Conservation (phyloP, 352 stramenopile species). For the Phytophthora pistaciae region DNA sequence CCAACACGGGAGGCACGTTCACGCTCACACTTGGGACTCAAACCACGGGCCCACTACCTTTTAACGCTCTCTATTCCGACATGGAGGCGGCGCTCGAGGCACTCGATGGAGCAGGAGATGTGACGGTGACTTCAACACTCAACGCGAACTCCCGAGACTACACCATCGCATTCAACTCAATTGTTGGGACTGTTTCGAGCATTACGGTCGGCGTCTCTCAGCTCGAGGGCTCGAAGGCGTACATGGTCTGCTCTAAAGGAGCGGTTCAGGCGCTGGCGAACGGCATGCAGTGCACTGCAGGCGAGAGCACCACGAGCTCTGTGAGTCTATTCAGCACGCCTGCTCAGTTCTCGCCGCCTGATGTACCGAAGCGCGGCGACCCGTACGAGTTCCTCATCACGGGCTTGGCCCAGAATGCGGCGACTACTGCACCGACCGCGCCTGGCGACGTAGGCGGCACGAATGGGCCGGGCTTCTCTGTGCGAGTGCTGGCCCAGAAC, state of each 20-base stretch:
- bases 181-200: slow-evolving; percentile 35
- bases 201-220: slow-evolving; percentile 48
- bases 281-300: slow-evolving; percentile 49
- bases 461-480: slow-evolving; percentile 58
- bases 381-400: slow-evolving; percentile 68
- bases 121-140: slow-evolving; percentile 63
- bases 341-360: slow-evolving; percentile 52
- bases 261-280: slow-evolving; percentile 27
- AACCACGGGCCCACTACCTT: slow-evolving; percentile 64
- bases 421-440: slow-evolving; percentile 32
- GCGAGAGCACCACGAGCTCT: slow-evolving; percentile 54
- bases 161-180: slow-evolving; percentile 67
- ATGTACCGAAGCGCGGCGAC: slow-evolving; percentile 46
- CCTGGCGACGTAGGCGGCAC: slow-evolving; percentile 44
- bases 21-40: slow-evolving; percentile 65
- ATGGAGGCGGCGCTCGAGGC: slow-evolving; percentile 85
- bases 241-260: slow-evolving; percentile 66
- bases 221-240: slow-evolving; percentile 44
- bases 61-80: slow-evolving; percentile 68
- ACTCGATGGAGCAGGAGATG: slow-evolving; percentile 80
- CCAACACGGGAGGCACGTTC: slow-evolving; percentile 87
- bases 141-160: slow-evolving; percentile 49
- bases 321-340: slow-evolving; percentile 40
- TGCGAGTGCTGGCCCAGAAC: slow-evolving; percentile 75
- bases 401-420: slow-evolving; percentile 51